Evolutionary conservation across 1,139 yeast genomes (phyloP).

Genomic region (Yamadazyma sp.): DNA sequence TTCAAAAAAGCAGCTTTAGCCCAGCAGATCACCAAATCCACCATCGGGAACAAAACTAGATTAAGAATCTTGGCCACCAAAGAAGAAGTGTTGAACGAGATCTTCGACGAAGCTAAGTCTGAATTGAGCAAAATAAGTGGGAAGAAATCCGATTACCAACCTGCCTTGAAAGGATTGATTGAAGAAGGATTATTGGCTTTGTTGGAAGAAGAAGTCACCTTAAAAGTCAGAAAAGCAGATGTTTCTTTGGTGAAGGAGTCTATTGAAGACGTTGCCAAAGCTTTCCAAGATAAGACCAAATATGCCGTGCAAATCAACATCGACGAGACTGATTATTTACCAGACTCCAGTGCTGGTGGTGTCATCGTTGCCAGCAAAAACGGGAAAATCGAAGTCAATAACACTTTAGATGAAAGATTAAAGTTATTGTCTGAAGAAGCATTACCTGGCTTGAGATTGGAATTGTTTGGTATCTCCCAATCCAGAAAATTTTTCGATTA

Average conservation of each 20-base stretch:
- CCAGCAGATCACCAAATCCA: slow-evolving; percentile 94
- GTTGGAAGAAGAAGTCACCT: slow-evolving; percentile 64
- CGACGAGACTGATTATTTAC: slow-evolving; percentile 56
- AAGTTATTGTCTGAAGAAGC: slow-evolving; percentile 79
- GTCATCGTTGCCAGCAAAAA: slow-evolving; percentile 65
- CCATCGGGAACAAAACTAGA: slow-evolving; percentile 92
- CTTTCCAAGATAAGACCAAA: slow-evolving; percentile 59
- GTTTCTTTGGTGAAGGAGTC: slow-evolving; percentile 63
- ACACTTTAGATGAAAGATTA: slow-evolving; percentile 93
- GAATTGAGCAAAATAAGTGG: slow-evolving; percentile 57
- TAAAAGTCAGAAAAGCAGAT: slow-evolving; percentile 73
- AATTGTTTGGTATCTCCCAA: slow-evolving; percentile 83
- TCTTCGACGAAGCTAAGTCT: slow-evolving; percentile 68
- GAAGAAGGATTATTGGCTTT: slow-evolving; percentile 79
- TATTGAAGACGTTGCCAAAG: slow-evolving; percentile 58
- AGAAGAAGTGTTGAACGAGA: slow-evolving; percentile 73
- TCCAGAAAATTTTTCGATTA: slow-evolving; percentile 81
- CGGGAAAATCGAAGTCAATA: slow-evolving; percentile 86
- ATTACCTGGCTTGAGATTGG: slow-evolving; percentile 88
- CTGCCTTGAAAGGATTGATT: slow-evolving; percentile 72
- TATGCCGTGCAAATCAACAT: slow-evolving; percentile 51
- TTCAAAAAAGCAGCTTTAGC: slow-evolving; percentile 89
- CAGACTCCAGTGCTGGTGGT: slow-evolving; percentile 79
- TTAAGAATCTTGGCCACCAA: slow-evolving; percentile 85
- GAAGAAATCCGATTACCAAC: slow-evolving; percentile 57